Base-by-base conservation (phyloP, 176 grass and related monocot genomes). In the Eragrostis nindensis region DNA sequence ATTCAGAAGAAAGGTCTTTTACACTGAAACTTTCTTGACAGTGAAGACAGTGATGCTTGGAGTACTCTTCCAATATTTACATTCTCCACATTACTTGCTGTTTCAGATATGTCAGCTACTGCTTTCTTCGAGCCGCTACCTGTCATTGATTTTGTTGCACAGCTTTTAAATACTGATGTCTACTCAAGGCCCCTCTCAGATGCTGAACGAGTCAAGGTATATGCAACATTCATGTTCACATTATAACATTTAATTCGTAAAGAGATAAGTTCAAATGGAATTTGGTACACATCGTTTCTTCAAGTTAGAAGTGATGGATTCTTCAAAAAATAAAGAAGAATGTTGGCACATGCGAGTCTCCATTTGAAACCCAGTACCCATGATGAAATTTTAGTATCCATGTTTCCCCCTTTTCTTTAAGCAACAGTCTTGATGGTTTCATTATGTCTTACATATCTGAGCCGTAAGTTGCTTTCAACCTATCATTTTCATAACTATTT, bases 71-170 rank as follows among this genome's bases (percentile, higher is more conserved):
- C 22, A 64, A 18, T 21, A 75, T 64, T 76, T 24, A 52, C 8
- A 65, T 77, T 63, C 71, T 44, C 68, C 29, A 63, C 0, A 11
- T 80, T 38, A 66, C 62, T 17, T 82, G 4, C 26, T 42, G 79
- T 84, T 82, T 71, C 85, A 98, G 95, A 98, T 85, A 94, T 98
- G 90, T 98, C 95, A 1, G 93, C 95, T 10, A 94, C 95, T 72
- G 90, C 95, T 56, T 98, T 98, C 81, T 92, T 98, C 12, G 95
- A 98, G 75, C 92, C 95, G 2, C 47, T 98, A 45, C 86, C 83
- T 26, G 92, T 98, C 36, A 81, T 98, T 16, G 90, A 89, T 60
- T 98, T 94, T 87, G 90, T 93, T 16, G 17, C 79, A 21, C 76
- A 89, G 63, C 88, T 98, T 84, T 86, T 98, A 68, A 91, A 87